Conservation (phyloP, 768 basidiomycete species). For the Suillus subalutaceus region DNA sequence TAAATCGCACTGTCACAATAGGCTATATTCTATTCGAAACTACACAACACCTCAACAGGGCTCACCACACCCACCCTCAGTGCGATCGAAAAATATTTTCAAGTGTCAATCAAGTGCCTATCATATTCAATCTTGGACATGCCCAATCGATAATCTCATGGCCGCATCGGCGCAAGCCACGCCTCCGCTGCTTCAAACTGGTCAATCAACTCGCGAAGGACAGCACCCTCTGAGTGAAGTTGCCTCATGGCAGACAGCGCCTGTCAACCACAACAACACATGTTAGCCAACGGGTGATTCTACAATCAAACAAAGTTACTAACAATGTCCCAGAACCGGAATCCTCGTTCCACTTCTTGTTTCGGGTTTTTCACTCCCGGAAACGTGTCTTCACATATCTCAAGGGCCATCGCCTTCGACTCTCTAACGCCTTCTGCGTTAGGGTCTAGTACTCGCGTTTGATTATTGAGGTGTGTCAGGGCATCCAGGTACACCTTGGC, state of each 20-base stretch:
- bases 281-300: slow-evolving; percentile 23
- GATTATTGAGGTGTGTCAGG: slow-evolving; percentile 83
- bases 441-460: slow-evolving; percentile 74
- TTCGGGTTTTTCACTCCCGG: slow-evolving; percentile 86
- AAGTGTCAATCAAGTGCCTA: neutral
- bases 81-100: slow-evolving; percentile 10
- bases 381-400: slow-evolving; percentile 94
- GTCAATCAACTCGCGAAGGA: slow-evolving; percentile 85
- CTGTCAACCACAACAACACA: slow-evolving; percentile 41
- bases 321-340: slow-evolving; percentile 98
- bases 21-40: slow-evolving; percentile 3
- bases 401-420: slow-evolving; percentile 85
- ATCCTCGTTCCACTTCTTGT: slow-evolving; percentile 91
- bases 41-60: neutral
- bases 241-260: slow-evolving; percentile 89
- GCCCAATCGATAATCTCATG: slow-evolving; percentile 44
- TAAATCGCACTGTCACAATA: slow-evolving; percentile 9
- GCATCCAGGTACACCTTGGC: slow-evolving; percentile 97
- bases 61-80: too few species aligned
- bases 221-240: slow-evolving; percentile 80
- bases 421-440: slow-evolving; percentile 79
- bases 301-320: slow-evolving; percentile 39
- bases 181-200: slow-evolving; percentile 96
- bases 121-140: neutral
- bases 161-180: slow-evolving; percentile 92